Evolutionary conservation across 352 stramenopile genomes (phyloP), one percentile per base, ranked within the genome.

Genomic region (Elongisporangium undulatum): DNA sequence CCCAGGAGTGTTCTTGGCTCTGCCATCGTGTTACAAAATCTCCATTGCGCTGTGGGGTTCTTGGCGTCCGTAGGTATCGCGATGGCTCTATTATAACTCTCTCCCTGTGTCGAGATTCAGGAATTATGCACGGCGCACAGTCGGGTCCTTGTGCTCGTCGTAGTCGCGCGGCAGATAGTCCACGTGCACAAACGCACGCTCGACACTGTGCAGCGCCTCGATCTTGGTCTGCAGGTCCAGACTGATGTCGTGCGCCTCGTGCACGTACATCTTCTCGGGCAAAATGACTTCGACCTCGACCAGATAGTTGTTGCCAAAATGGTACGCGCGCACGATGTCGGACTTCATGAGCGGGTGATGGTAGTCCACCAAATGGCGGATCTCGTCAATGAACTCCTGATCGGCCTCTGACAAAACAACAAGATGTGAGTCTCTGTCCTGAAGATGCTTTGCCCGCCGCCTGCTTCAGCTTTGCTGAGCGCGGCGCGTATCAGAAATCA

Each of bases 171-270:
- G 77, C 50, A 96, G 74, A 66, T 98, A 99, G 81, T 99, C 96
- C 53, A 99, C 96, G 67, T 99, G 96, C 50, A 99, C 96, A 75
- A 99, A 99, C 53, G 94, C 97, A 49, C 96, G 89, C 79, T 99
- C 96, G 13, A 99, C 96, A 67, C 95, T 89, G 62, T 98, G 90
- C n/a, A 97, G 69, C 48, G 76, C 85, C 71, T 99, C 96, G 67
- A 99, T 94, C 67, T 98, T 97, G 64, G 97, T 89, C 67, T 99
- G 96, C 52, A 99, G 80, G 58, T 95, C 95, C 59, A 99, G 88
- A 52, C 94, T 97, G 59, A 99, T 96, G 71, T 99, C 96, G 76
- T 99, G 96, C 38, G 87, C 90, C 50, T 98, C 92, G 56, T 87
- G 85, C 13, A 99, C 79, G 20, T 87, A 85, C 69, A 98, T 99